These are phyloP conservation scores for Phytophthora niederhauseri DNA, from an alignment of 352 stramenopile genomes.

Conservation along the genomic window DNA sequence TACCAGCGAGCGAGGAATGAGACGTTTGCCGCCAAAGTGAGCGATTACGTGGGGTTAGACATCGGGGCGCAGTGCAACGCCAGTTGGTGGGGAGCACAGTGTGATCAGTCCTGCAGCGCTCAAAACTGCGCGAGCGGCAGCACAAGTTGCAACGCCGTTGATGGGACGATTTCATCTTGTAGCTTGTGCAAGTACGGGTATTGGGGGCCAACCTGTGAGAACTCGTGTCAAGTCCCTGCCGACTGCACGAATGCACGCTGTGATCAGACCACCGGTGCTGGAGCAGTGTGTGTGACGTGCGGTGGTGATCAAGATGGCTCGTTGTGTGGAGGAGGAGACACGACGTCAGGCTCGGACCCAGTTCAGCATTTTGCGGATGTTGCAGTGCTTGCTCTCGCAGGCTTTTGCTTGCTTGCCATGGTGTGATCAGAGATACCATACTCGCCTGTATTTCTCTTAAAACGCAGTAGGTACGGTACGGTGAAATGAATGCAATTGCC, in stretches of 20 bases:
- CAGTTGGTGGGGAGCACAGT: slow-evolving; percentile 23
- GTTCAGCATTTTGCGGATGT: neutral
- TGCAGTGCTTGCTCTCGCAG: neutral
- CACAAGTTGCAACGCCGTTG: slow-evolving; percentile 29
- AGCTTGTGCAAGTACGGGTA: slow-evolving; percentile 21
- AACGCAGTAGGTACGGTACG: no score
- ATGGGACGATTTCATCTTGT: slow-evolving; percentile 23
- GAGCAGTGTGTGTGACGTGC: no score
- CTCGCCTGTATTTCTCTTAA: no score
- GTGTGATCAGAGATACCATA: no score
- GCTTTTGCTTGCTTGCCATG: neutral
- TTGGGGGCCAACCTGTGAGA: slow-evolving; percentile 22
- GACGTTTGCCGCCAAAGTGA: slow-evolving; percentile 17
- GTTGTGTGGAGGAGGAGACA: slow-evolving; percentile 12
- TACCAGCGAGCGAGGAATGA: slow-evolving; percentile 28
- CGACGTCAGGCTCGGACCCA: neutral
- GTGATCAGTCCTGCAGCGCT: slow-evolving; percentile 17
- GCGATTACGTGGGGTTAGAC: slow-evolving; percentile 21
- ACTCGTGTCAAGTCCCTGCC: slow-evolving; percentile 19
- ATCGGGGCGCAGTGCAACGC: slow-evolving; percentile 17
- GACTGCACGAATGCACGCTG: slow-evolving; percentile 23
- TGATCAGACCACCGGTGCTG: no score
- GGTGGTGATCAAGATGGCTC: slow-evolving; percentile 11
- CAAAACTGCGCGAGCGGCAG: slow-evolving; percentile 15
- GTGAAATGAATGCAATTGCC: no score